Base-by-base conservation (phyloP, 148 eudicot species). In the Camellia granthamiana region DNA sequence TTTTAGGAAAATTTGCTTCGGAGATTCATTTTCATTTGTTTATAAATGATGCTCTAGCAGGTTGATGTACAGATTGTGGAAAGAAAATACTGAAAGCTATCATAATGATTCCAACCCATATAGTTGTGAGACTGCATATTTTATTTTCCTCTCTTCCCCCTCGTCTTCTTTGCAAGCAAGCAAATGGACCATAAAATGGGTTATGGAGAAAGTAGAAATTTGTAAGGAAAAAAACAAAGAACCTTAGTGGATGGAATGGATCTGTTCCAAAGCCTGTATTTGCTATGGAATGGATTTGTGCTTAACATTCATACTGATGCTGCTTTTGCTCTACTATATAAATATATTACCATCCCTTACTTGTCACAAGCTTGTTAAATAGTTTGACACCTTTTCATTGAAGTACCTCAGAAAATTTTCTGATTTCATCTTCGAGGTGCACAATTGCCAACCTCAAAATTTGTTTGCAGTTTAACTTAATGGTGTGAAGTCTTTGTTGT, bases 131-230 rank as follows among this genome's bases (percentile, higher is more conserved):
- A 65, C 21, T 47, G 10, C 71, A 6, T 30, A 6, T 23, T 66
- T 49, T 38, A 19, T 7, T 49, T 3, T 77, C 10, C 47, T 16
- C 19, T 62, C 30, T 63, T 51, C 71, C 12, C 15, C 13, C 10
- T 0, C 0, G 23, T 16, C n/a, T 3, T 38, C 62, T 56, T 30
- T 30, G 38, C 38, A 30, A 30, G 38, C 38, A 30, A 30, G 64
- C 64, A 56, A 74, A 41, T 55, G 63, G 77, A 23, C 47, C 64
- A 74, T 38, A 41, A 74, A 41, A 74, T 23, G 5, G 51, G 67
- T 42, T 59, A 44, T 59, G 2, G 65, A 41, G 23, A 18, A 75
- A 16, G 23, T 3, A 59, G 52, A 75, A 44, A 18, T 59, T 42
- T 42, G n/a, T 18, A 58, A 8, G 66, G 38, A 30, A 30, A 30